Evolutionary conservation across 768 basidiomycete species (phyloP).

Genomic region (Goffeauzyma gilvescens): DNA sequence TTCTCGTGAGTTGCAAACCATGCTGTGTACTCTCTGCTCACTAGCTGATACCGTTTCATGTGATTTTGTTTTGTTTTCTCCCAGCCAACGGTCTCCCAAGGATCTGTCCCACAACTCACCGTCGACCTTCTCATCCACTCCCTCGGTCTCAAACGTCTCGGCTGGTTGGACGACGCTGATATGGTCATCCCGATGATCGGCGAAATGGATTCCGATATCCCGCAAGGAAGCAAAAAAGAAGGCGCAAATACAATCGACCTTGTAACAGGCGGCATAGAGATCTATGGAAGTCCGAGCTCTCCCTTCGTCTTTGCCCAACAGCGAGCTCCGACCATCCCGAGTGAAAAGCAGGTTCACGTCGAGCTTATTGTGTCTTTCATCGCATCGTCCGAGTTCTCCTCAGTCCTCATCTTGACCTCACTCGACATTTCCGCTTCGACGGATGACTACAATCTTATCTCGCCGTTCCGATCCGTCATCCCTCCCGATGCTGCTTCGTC

Average conservation of each 20-base stretch:
- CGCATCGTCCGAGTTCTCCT: background rate
- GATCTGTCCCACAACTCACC: slow-evolving; percentile 4
- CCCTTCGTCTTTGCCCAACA: slow-evolving; percentile 4
- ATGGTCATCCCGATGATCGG: slow-evolving; percentile 6
- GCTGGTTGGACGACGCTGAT: background rate
- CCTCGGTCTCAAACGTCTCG: background rate
- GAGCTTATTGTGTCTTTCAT: slow-evolving; percentile 2
- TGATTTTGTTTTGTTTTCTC: too few species aligned
- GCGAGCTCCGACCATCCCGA: background rate
- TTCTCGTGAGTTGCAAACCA: too few species aligned
- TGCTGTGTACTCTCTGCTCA: too few species aligned
- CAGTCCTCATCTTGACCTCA: slow-evolving; percentile 3
- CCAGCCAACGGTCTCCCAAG: slow-evolving; percentile 6
- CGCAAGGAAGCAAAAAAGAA: background rate
- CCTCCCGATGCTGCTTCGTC: background rate
- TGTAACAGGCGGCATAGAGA: slow-evolving; percentile 3
- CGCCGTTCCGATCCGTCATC: background rate
- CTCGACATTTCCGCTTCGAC: slow-evolving; percentile 4
- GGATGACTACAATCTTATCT: slow-evolving; percentile 2
- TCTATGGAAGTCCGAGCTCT: background rate
- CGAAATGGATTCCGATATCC: background rate
- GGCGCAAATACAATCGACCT: too few species aligned
- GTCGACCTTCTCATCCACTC: slow-evolving; percentile 7
- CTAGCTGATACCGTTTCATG: too few species aligned
- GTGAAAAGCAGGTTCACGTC: slow-evolving; percentile 1